Conservation (phyloP, 306 rosid species). For the Sechiopsis laciniata region DNA sequence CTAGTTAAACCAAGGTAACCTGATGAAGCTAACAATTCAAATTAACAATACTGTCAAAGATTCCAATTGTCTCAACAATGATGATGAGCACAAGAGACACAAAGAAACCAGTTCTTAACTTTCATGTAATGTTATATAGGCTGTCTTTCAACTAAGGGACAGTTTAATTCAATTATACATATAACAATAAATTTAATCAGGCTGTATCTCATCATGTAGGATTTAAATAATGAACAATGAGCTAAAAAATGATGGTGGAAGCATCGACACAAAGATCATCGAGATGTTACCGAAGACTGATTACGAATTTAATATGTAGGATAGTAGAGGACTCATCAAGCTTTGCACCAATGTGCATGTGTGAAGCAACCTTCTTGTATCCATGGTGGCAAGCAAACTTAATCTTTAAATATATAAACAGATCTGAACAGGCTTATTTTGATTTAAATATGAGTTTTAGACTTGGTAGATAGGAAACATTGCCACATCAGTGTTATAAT, state of each 20-base stretch:
- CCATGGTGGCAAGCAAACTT: not conserved
- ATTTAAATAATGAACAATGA: conserved; percentile 13
- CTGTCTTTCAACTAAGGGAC: conserved; percentile 13
- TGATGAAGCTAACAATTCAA: not conserved
- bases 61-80: conserved; percentile 9
- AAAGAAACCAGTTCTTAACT: not conserved
- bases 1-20: not conserved
- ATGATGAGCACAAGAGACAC: not conserved
- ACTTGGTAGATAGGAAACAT: conserved; percentile 10
- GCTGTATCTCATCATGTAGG: not conserved
- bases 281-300: not conserved
- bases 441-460: not conserved
- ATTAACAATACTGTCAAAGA: conserved; percentile 3
- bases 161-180: not conserved
- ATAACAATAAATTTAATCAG: not conserved
- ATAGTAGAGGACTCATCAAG: too few relatives aligned
- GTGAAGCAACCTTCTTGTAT: not conserved
- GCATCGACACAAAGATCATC: not conserved
- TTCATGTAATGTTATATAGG: not conserved
- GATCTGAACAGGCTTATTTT: too few relatives aligned
- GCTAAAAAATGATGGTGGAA: not conserved
- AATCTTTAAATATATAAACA: not conserved
- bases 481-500: not conserved
- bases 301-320: not conserved
- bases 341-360: not conserved